Base-by-base conservation (phyloP, 1,284 basidiomycete genomes). In the Microbotryum lychnidis-dioicae region DNA sequence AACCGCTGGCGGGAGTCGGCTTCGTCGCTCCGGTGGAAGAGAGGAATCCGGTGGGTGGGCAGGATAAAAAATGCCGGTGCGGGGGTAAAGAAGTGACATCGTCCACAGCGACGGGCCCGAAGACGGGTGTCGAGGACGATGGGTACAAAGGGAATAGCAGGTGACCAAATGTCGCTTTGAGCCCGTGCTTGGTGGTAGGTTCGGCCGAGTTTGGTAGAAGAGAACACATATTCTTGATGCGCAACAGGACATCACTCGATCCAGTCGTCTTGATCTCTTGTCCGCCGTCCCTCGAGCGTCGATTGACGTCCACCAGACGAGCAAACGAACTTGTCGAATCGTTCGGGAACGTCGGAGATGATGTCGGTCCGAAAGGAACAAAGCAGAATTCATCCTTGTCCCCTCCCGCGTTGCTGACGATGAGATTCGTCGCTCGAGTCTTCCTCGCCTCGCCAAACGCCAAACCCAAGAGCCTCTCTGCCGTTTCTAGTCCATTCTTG, bases 141-240 rank as follows among this genome's bases (percentile, higher is more conserved):
- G 46, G 45, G 16, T 57, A 64, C 27, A 59, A 9, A n/a, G 67
- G 67, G 58, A 61, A 67, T 4, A 53, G 48, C 6, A 69, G 56
- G 23, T 66, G 65, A 14, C 67, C 67, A 16, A 64, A 57, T 21
- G 52, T 27, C 7, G 61, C 67, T 31, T 27, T 45, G 49, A 69
- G 16, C 8, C 57, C 57, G 42, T 59, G 54, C 49, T 55, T 48
- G 9, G 1, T 51, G 14, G 6, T n/a, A 20, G 12, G 21, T 37
- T n/a, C 47, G 37, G 47, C 54, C 51, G 21, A 50, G 33, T 21
- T 29, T 23, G 29, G 27, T 47, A 52, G 27, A n/a, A 23, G 51
- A 57, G 50, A 57, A 20, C 21, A 4, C 27, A 23, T 50, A 1
- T n/a, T 16, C 2, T 50, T n/a, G 48, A 23, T 50, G 48, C 27